Base-by-base conservation (phyloP, 164 flowering plant species). In the Dillenia suffruticosa region DNA sequence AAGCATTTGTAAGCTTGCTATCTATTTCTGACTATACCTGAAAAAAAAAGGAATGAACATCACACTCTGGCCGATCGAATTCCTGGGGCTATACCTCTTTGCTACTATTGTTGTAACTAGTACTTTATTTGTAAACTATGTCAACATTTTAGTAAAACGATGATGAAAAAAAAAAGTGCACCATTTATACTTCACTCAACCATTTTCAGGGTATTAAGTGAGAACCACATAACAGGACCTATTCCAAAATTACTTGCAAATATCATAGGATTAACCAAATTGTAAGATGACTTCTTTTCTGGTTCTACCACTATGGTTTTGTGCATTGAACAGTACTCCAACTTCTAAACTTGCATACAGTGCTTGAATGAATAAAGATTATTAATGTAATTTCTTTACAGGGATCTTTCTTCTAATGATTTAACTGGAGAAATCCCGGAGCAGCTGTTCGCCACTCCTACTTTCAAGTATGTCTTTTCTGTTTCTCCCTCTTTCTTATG, bases 1-100 rank as follows among this genome's bases (percentile, higher is more conserved):
- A 87, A 82, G 73, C 73, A 84, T 77, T 68, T 93, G 98, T 90
- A 85, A 90, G 91, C 12, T 16, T 49, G 15, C 55, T 24, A 19
- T 53, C 55, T 53, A 17, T 4, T 69, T 59, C 68, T 74, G 76
- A 19, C 22, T 19, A 19, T 19, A 19, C 22, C 22, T 19, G 22
- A 19, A 19, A 19, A 19, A 19, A 19, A 1, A 19, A 19, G 22
- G 22, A 19, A 19, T 19, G 1, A 19, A 19, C 22, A 19, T 1
- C 22, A 19, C 22, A 19, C 22, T 19, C 22, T 19, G 22, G 22
- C 22, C 1, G 22, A 19, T 19, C 1, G 22, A 19, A 19, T 19
- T 19, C 22, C 22, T 1, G 1, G 1, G 22, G 22, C 1, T 19
- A 1, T 19, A 19, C 22, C 22, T 19, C 22, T 19, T 19, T 19